Evolutionary conservation across 2,329 filamentous ascomycete species (phyloP).

Genomic region (Bipolaris gigantea): DNA sequence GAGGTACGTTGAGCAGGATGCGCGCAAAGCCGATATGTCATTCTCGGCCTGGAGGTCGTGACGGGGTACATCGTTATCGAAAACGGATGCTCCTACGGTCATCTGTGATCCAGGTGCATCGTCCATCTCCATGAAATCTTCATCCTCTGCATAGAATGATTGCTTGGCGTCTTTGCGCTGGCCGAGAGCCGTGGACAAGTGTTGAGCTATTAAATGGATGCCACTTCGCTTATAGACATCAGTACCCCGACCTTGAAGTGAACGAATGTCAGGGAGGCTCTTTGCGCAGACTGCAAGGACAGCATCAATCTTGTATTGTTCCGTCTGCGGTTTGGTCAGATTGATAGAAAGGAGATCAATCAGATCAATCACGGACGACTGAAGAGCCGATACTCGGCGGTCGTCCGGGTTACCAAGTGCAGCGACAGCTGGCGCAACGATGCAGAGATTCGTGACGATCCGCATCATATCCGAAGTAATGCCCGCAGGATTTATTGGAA

Average conservation of each 20-base stretch:
- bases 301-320: constrained; percentile 49
- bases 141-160: constrained; percentile 41
- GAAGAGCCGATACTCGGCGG: constrained; percentile 27
- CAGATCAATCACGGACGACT: constrained; percentile 25
- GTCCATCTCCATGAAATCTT: constrained; percentile 69
- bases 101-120: constrained; percentile 64
- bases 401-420: constrained; percentile 22
- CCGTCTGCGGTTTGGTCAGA: constrained; percentile 43
- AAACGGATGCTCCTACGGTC: constrained; percentile 50
- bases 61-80: constrained; percentile 48
- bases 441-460: constrained; percentile 53
- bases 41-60: constrained; percentile 45
- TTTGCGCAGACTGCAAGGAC: constrained; percentile 44
- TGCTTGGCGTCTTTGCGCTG: constrained; percentile 35
- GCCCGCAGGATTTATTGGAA: constrained; percentile 48
- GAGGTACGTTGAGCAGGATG: constrained; percentile 34
- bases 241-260: constrained; percentile 15
- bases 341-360: constrained; percentile 38
- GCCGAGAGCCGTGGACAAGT: constrained; percentile 37
- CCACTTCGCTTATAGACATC: constrained; percentile 32
- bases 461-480: constrained; percentile 56
- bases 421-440: constrained; percentile 45
- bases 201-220: constrained; percentile 38
- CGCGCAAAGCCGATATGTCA: constrained; percentile 35
- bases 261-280: constrained; percentile 35